Conservation (phyloP, 306 rosid genomes). For the Quercus parvula region DNA sequence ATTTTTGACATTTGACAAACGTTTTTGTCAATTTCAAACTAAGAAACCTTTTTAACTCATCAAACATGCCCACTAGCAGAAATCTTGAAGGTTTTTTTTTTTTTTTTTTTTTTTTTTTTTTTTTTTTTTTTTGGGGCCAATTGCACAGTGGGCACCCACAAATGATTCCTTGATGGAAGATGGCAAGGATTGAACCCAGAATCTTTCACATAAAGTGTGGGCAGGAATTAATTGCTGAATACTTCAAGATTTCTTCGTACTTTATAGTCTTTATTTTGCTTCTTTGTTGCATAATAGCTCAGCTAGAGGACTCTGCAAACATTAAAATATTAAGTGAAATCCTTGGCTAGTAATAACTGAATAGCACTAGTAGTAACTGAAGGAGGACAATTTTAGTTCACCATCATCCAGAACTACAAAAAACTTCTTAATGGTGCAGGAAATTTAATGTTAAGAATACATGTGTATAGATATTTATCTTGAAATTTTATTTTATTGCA, state of each 20-base stretch:
- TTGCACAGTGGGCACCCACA: neutral
- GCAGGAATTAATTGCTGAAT: neutral
- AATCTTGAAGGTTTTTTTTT: neutral
- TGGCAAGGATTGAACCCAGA: neutral
- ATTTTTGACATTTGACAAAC: neutral
- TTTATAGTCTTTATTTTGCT: neutral
- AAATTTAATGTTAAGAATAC: neutral
- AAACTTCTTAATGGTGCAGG: neutral
- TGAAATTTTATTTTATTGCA: constrained; percentile 42
- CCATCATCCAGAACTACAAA: neutral
- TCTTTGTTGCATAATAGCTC: neutral
- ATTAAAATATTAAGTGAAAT: neutral
- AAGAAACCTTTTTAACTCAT: neutral
- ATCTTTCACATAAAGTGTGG: neutral
- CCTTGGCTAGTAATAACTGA: neutral
- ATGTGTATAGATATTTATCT: constrained; percentile 20
- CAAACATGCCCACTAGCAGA: neutral
- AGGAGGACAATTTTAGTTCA: neutral
- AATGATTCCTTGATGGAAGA: neutral
- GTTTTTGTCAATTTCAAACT: neutral
- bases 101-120: neutral
- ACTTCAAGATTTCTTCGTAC: neutral
- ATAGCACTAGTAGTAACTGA: neutral
- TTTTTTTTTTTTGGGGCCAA: neutral
- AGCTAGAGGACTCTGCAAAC: neutral